These are phyloP conservation scores for Pulveroboletus sp. DNA, from an alignment of 768 basidiomycete genomes.

Conservation along the genomic window DNA sequence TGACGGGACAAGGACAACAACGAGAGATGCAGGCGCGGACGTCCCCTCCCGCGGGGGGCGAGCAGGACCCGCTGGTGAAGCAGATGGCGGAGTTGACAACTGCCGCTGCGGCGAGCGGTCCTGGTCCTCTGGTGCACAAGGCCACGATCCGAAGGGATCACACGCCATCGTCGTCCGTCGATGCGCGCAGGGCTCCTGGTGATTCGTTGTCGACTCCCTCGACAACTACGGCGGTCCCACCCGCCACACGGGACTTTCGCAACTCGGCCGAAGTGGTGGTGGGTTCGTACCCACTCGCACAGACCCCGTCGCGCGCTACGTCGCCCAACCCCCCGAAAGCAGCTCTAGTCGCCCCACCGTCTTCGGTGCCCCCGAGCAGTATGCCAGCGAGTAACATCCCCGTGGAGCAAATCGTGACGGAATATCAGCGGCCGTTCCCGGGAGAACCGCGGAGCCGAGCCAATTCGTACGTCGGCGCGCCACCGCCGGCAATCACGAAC, in stretches of 20 bases:
- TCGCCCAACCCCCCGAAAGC: slow-evolving; percentile 75
- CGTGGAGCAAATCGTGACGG: slow-evolving; percentile 67
- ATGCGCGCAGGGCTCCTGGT: slow-evolving; percentile 24
- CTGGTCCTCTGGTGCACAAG: slow-evolving; percentile 3
- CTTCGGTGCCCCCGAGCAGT: slow-evolving; percentile 31
- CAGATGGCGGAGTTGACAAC: slow-evolving; percentile 56
- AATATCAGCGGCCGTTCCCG: slow-evolving; percentile 83
- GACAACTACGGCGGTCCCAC: slow-evolving; percentile 17
- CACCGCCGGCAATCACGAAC: slow-evolving; percentile 24
- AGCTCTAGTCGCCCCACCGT: slow-evolving; percentile 62
- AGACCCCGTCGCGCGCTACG: slow-evolving; percentile 54
- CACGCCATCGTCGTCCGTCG: slow-evolving; percentile 19
- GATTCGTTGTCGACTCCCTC: slow-evolving; percentile 26
- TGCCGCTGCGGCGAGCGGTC: slow-evolving; percentile 21
- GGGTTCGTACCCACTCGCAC: slow-evolving; percentile 62
- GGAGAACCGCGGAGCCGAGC: slow-evolving; percentile 67
- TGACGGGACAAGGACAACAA: too few relatives aligned
- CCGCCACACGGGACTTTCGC: slow-evolving; percentile 54
- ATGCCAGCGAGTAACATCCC: slow-evolving; percentile 48
- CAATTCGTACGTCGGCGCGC: slow-evolving; percentile 40
- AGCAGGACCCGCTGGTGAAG: slow-evolving; percentile 60
- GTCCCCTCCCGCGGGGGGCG: slow-evolving; percentile 36
- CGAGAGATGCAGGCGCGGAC: slow-evolving; percentile 17
- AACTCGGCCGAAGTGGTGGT: slow-evolving; percentile 75
- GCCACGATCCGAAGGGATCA: slow-evolving; percentile 27